phyloP scores from a whole-genome alignment of 2,329 filamentous ascomycete species.

The Chaetomium olivaceum region DNA sequence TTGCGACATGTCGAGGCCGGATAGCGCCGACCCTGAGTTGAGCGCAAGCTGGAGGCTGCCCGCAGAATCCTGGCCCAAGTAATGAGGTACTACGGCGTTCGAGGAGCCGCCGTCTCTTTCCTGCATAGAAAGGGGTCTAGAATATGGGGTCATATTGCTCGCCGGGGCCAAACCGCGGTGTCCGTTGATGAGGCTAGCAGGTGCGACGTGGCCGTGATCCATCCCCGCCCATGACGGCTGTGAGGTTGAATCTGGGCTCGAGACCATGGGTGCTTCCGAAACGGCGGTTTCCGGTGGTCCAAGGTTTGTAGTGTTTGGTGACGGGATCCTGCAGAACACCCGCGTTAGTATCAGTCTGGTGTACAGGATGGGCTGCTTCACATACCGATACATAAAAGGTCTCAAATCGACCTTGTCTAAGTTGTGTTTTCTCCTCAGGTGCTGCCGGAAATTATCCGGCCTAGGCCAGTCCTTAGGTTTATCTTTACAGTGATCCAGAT shows the following conservation, averaged over 20 bases:
- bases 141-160: conserved; percentile 1
- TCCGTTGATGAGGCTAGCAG: conserved; percentile 4
- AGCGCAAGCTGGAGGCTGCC: neutral
- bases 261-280: neutral
- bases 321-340: conserved; percentile 1
- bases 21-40: conserved; percentile 12
- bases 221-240: conserved; percentile 12
- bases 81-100: neutral
- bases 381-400: conserved; percentile 38
- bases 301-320: neutral
- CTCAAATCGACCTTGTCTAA: conserved; percentile 44
- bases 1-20: neutral
- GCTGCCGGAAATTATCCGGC: conserved; percentile 82
- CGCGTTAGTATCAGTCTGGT: neutral
- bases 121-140: neutral
- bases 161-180: neutral
- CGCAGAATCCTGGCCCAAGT: neutral
- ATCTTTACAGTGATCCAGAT: conserved; percentile 54
- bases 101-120: conserved; percentile 10
- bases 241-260: neutral
- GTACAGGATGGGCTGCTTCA: neutral
- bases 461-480: conserved; percentile 75
- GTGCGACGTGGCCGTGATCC: conserved; percentile 5
- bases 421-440: conserved; percentile 69
- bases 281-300: neutral